Base-by-base conservation (phyloP, 208 protist species). In the Crithidia thermophila region DNA sequence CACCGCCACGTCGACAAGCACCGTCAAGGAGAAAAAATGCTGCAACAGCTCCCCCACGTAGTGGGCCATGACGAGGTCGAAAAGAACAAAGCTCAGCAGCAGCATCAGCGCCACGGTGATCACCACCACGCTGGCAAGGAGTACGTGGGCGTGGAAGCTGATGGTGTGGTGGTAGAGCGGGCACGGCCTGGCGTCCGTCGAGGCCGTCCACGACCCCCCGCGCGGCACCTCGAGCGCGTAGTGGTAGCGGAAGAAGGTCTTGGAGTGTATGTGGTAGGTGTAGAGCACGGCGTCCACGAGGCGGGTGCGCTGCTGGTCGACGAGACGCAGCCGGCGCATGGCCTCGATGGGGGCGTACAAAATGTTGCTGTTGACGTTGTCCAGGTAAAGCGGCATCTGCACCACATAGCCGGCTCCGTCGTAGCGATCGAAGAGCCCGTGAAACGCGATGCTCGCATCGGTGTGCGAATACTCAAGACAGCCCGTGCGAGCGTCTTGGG, bases 191-290 rank as follows among this genome's bases (percentile, higher is more conserved):
- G 31, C 33, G 53, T 45, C 31, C 3, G 63, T 69, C 42, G 63
- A 42, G 31, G 63, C 30, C n/a, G 61, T 16, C 63, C 63, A 69
- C n/a, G 43, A 30, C 8, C 52, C 63, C 7, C 42, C 27, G 16
- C 37, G 37, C 1, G 63, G 63, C 16, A 60, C 55, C 40, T 69
- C 63, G 40, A 69, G 45, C 20, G 53, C 23, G 63, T 69, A 69
- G 34, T 69, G 63, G 31, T 62, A 33, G 10, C 43, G 63, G 30
- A 61, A n/a, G 18, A 69, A 61, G 5, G 37, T 69, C 30, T 55
- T 37, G 4, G 42, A 25, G 34, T 61, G 64, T 20, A 68, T 58
- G 62, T 68, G 62, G 62, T 68, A 68, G 37, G 51, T 31, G 43
- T 51, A 69, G 33, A 69, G 30, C 63, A 69, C 16, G 13, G 34